A percentile compares a stretch with the other conserved stretches of the same genome.
Conservation (phyloP, 2,329 filamentous ascomycete species). For the Ophiosphaerella korrae region DNA sequence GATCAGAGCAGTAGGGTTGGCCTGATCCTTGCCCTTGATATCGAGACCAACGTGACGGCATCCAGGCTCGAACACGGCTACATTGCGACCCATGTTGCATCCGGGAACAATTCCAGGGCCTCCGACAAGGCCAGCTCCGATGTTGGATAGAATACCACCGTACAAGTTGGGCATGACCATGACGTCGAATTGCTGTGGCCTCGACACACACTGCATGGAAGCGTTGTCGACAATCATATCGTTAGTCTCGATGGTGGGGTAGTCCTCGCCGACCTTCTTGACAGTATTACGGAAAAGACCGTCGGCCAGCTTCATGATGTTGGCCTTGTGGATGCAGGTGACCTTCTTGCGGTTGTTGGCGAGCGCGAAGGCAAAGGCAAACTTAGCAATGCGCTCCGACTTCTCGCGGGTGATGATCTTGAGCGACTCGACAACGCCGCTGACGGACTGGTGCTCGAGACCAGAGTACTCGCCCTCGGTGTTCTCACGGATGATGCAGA, state of each 20-base stretch:
- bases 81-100: constrained; percentile 99
- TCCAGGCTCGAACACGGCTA: constrained; percentile 97
- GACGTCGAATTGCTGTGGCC: constrained; percentile 97
- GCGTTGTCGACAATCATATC: constrained; percentile 99
- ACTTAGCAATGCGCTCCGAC: constrained; percentile 98
- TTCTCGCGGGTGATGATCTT: constrained; percentile 99
- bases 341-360: constrained; percentile 99
- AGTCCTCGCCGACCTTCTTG: constrained; percentile 90
- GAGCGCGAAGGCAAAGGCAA: constrained; percentile 95
- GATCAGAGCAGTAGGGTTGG: constrained; percentile 95
- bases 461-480: constrained; percentile 99
- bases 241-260: constrained; percentile 92
- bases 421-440: constrained; percentile 95
- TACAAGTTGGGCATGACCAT: constrained; percentile 99
- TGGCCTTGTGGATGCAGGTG: constrained; percentile 99
- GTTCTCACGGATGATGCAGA: constrained; percentile 99
- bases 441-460: constrained; percentile 96
- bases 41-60: constrained; percentile 99
- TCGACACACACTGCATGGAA: constrained; percentile 97
- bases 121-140: constrained; percentile 94
- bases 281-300: constrained; percentile 98
- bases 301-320: constrained; percentile 99
- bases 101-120: constrained; percentile 96
- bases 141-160: constrained; percentile 98
- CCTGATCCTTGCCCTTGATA: constrained; percentile 99